A percentile compares a stretch with the other conserved stretches of the same genome.
Evolutionary conservation across 148 eudicot genomes (phyloP).

Genomic region (Persicaria tinctoria): DNA sequence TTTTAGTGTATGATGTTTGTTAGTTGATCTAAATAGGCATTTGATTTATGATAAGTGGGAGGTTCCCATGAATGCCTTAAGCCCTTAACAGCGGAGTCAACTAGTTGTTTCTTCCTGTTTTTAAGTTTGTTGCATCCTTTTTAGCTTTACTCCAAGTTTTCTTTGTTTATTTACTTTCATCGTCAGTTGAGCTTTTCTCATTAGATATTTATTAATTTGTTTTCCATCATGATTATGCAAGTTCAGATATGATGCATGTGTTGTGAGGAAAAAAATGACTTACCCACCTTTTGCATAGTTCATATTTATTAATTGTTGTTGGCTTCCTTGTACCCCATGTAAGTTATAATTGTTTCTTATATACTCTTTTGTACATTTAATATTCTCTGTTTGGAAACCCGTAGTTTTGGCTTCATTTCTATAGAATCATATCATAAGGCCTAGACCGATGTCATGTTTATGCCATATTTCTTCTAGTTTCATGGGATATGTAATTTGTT

Average conservation of each 20-base stretch:
- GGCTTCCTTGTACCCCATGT: too few relatives aligned
- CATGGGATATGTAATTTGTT: too few relatives aligned
- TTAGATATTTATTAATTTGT: not conserved
- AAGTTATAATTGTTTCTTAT: too few relatives aligned
- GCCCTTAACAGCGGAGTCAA: too few relatives aligned
- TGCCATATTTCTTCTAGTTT: too few relatives aligned
- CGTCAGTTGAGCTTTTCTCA: not conserved
- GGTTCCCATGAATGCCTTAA: not conserved
- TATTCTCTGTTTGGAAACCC: too few relatives aligned
- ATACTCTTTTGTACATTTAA: too few relatives aligned
- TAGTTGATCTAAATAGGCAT: not conserved
- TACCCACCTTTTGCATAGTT: slow-evolving; percentile 23
- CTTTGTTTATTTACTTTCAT: not conserved
- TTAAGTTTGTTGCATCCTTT: not conserved
- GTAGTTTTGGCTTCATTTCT: too few relatives aligned
- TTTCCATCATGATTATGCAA: slow-evolving; percentile 17
- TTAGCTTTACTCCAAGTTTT: not conserved
- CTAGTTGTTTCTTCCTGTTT: too few relatives aligned
- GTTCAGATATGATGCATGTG: slow-evolving; percentile 16
- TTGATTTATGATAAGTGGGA: not conserved
- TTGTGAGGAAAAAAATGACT: slow-evolving; percentile 20
- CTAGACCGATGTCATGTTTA: too few relatives aligned
- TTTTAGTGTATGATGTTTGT: too few relatives aligned
- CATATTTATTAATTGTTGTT: slow-evolving; percentile 36
- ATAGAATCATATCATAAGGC: too few relatives aligned